Percentiles rank a stretch among this genome's conserved stretches.
Evolutionary conservation across 163 green algal species (phyloP).

Genomic region (Scenedesmus sp.): DNA sequence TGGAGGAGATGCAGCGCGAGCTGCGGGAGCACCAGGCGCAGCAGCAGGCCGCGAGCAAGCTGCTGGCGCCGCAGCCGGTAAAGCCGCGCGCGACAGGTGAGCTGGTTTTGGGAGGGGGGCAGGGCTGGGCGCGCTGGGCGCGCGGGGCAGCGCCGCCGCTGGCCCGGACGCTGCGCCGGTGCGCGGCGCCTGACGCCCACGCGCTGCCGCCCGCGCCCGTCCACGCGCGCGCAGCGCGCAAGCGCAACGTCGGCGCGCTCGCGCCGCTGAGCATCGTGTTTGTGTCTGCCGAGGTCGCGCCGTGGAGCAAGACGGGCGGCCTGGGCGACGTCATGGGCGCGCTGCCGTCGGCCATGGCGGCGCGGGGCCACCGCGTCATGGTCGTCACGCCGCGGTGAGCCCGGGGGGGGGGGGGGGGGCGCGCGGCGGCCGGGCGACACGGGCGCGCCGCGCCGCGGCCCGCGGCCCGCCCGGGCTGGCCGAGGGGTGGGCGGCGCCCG

Average conservation of each 20-base stretch:
- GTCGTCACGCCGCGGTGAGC: slow-evolving; percentile 72
- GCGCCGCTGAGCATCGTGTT: slow-evolving; percentile 47
- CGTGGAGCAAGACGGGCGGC: slow-evolving; percentile 84
- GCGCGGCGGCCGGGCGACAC: neutral
- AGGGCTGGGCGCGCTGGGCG: no score
- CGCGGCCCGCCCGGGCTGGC: neutral
- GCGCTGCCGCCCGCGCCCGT: no score
- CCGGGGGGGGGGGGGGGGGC: neutral
- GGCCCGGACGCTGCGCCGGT: no score
- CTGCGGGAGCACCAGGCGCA: slow-evolving; percentile 8
- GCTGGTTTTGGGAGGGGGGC: no score
- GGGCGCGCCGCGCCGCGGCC: no score
- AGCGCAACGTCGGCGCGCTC: no score
- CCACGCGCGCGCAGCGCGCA: no score
- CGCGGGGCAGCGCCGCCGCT: no score
- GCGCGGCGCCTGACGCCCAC: no score
- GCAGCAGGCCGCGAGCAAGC: slow-evolving; percentile 1
- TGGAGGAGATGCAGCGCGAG: slow-evolving; percentile 36
- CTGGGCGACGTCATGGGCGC: slow-evolving; percentile 86
- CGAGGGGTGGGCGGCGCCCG: no score
- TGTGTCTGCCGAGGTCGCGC: slow-evolving; percentile 35
- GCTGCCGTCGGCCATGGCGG: slow-evolving; percentile 78
- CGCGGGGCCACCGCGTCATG: slow-evolving; percentile 86
- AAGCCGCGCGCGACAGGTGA: slow-evolving; percentile 36
- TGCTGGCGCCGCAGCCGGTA: slow-evolving; percentile 5